These are phyloP conservation scores for Fusarium duplospermum DNA, from an alignment of 2,329 filamentous ascomycete species.

Conservation along the genomic window DNA sequence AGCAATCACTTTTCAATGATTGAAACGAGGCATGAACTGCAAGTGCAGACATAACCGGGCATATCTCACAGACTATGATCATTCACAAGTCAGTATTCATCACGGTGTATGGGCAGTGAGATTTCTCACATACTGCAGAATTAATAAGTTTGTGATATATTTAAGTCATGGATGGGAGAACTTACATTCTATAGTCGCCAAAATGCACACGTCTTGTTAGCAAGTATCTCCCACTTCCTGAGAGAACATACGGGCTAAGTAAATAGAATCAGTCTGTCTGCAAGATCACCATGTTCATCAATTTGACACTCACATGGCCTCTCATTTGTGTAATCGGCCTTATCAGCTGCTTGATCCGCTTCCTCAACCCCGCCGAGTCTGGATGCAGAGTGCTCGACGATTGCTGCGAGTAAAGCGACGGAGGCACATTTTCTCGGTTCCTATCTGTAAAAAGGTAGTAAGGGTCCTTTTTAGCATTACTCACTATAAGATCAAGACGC, in stretches of 20 bases:
- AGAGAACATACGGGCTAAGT: not conserved
- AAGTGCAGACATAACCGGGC: not conserved
- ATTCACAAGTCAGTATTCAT: not conserved
- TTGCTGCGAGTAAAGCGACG: not conserved
- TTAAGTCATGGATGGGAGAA: not conserved
- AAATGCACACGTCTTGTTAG: not conserved
- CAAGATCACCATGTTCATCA: not conserved
- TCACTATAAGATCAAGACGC: not conserved
- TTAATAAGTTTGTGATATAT: not conserved
- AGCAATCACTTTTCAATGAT: not conserved
- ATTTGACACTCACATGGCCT: not conserved
- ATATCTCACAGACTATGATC: not conserved
- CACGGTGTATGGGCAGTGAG: not conserved
- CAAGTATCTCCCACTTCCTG: not conserved
- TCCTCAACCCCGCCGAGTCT: not conserved
- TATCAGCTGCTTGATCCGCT: not conserved
- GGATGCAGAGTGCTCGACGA: not conserved
- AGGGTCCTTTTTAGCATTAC: not conserved
- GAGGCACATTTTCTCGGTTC: not conserved
- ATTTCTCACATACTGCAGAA: not conserved
- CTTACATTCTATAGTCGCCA: not conserved
- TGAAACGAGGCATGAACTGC: not conserved
- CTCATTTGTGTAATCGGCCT: constrained; percentile 3
- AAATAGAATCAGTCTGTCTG: not conserved
- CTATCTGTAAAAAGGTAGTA: not conserved